Evolutionary conservation across 805 yeast genomes (phyloP).

Genomic region (Candida ulmi): DNA sequence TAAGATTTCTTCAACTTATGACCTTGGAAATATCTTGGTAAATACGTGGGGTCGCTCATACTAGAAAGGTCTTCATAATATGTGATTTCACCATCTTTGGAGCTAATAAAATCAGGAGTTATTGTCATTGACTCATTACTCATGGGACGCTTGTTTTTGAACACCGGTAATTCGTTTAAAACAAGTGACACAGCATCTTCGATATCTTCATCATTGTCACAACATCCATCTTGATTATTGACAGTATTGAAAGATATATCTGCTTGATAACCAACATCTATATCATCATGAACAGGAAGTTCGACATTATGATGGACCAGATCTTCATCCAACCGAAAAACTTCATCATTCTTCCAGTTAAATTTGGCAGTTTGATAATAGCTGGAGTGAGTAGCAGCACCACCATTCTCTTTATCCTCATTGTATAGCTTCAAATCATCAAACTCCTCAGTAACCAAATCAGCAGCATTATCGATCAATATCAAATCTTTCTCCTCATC

Average conservation of each 20-base stretch:
- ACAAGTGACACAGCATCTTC: background rate
- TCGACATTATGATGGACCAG: background rate
- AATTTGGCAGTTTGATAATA: background rate
- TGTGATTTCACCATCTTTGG: conserved; percentile 9
- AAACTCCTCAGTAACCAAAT: background rate
- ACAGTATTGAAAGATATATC: too few species aligned
- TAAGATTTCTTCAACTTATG: conserved; percentile 10
- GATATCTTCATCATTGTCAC: background rate
- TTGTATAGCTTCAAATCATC: background rate
- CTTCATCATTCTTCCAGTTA: too few species aligned
- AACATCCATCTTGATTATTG: too few species aligned
- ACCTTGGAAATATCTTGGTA: conserved; percentile 19
- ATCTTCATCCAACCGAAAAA: background rate
- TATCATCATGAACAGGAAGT: conserved; percentile 1
- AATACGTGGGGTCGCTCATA: conserved; percentile 13
- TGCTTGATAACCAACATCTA: conserved; percentile 1
- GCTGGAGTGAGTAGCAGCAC: background rate
- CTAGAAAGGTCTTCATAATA: conserved; percentile 9
- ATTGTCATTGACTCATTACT: background rate
- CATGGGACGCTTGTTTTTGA: background rate
- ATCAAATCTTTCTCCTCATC: too few species aligned
- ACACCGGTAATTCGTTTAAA: conserved; percentile 4
- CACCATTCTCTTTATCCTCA: conserved; percentile 1
- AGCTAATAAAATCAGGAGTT: conserved; percentile 1
- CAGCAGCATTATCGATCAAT: background rate